Evolutionary conservation across 352 stramenopile genomes (phyloP), one percentile per base, ranked within the genome.

Genomic region (Globisporangium apiculatum): DNA sequence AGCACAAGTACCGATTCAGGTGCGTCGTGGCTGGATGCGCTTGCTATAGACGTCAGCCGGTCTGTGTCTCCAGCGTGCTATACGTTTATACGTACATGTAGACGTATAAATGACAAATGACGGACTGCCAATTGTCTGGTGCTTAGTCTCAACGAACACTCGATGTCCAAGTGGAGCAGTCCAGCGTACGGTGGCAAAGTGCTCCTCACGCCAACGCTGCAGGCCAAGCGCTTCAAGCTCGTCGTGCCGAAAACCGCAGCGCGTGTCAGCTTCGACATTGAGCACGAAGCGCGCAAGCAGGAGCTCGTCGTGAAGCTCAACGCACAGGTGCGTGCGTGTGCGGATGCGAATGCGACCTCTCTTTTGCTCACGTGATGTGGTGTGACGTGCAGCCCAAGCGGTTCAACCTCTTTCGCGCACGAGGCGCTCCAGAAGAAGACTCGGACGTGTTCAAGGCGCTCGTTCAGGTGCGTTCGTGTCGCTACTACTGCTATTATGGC

Each of bases 1-100:
- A 92, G 61, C 68, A 78, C 73, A 92, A 92, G 52, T 83, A 80
- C 50, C 79, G 83, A 24, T 92, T 92, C 61, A 92, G 77, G 77
- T 86, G 31, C 40, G 12, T 31, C 24, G 24, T 31, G 24, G 2
- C 24, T 31, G 24, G 1, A 31, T 31, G 24, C 24, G 24, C 24
- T 31, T 31, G 24, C 24, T 31, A 31, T 31, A 31, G 24, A 31
- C 24, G 24, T 31, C 24, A 31, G 24, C 24, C 2, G 24, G 24
- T 45, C 14, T 58, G 18, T n/a, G 24, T 9, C 38, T n/a, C 11
- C 11, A 12, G 40, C 40, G 11, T 17, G 6, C 8, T 49, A 17
- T 11, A 35, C 0, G 5, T 6, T 3, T 49, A n/a, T 17, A 9
- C n/a, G 1, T 31, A 31, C 24, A 31, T 31, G 24, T 31, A 31